Base-by-base conservation (phyloP, 2,329 filamentous ascomycete genomes). In the Neopestalotiopsis sp. region DNA sequence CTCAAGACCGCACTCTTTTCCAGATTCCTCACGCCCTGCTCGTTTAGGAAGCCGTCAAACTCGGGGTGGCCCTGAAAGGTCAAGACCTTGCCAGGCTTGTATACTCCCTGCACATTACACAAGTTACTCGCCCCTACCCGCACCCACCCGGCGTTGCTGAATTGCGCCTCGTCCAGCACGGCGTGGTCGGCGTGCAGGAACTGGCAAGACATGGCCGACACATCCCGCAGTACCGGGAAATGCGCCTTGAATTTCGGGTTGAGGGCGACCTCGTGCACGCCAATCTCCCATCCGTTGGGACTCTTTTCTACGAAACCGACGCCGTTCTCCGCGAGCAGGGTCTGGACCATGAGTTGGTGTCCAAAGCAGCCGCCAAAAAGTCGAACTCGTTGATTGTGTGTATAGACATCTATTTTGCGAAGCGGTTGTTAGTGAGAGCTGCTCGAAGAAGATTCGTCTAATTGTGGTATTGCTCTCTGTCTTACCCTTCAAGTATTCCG, bases 361-460 rank as follows among this genome's bases (percentile, higher is more conserved):
- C 67, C 67, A 20, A 69, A 69, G 42, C 67, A 69, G 56, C 67
- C 62, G 32, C 67, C 67, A 17, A 69, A 69, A 5, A 69, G 58
- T 30, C 57, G 45, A 32, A 69, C 58, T 32, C 59, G 58, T 30
- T 64, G 65, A 17, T 61, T 17, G 10, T 66, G 60, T 32, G 52
- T 56, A 34, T 69, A 67, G 32, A 69, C 67, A 17, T 61, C 65
- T 67, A 32, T 17, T 9, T n/a, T 28, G 24, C 24, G 0, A 28
- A 34, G 1, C 3, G 28, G n/a, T 2, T 30, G 2, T 1, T 28
- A n/a, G 24, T 28, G 24, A 28, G 24, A 28, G 24, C 24, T 28
- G 24, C 24, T 3, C 24, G 24, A 28, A 28, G 24, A 28, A 28
- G 24, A 28, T 28, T 3, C 24, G 1, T 28, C 3, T 28, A 28